Conservation (phyloP, 169 alveolate genomes). For the Plasmodium relictum region DNA sequence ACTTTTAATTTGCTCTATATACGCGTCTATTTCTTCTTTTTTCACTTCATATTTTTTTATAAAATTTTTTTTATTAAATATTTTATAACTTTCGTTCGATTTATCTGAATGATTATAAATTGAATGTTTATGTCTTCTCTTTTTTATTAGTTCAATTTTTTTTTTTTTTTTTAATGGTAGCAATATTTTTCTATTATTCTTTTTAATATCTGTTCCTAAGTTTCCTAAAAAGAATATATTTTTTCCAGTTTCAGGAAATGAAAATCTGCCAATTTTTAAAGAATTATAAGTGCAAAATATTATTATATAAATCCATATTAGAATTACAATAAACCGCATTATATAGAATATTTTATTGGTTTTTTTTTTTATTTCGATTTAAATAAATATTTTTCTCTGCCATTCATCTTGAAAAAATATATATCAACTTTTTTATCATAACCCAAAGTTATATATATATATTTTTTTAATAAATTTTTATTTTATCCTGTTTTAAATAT, state of each 20-base stretch:
- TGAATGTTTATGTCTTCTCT: background rate
- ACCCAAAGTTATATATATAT: no score
- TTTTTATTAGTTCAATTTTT: background rate
- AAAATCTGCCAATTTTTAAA: slow-evolving; percentile 15
- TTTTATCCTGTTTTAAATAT: no score
- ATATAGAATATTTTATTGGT: background rate
- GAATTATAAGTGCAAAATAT: slow-evolving; percentile 12
- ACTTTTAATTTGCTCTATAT: slow-evolving; percentile 33
- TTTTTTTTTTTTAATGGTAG: background rate
- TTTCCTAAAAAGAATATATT: background rate
- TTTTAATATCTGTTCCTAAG: background rate
- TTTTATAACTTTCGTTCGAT: slow-evolving; percentile 44
- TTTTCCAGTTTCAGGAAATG: background rate
- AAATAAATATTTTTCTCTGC: background rate
- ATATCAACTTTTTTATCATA: no score
- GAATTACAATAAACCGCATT: slow-evolving; percentile 15
- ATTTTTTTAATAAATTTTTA: no score
- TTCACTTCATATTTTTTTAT: slow-evolving; percentile 58
- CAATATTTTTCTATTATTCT: slow-evolving; percentile 4
- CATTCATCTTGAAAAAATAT: background rate
- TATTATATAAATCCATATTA: slow-evolving; percentile 16
- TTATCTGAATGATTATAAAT: background rate
- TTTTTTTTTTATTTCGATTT: background rate
- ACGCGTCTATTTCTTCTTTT: slow-evolving; percentile 56
- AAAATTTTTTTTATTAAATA: slow-evolving; percentile 26